phyloP scores from a whole-genome alignment of 305 asterid genomes.

The Rubia peregrina region DNA sequence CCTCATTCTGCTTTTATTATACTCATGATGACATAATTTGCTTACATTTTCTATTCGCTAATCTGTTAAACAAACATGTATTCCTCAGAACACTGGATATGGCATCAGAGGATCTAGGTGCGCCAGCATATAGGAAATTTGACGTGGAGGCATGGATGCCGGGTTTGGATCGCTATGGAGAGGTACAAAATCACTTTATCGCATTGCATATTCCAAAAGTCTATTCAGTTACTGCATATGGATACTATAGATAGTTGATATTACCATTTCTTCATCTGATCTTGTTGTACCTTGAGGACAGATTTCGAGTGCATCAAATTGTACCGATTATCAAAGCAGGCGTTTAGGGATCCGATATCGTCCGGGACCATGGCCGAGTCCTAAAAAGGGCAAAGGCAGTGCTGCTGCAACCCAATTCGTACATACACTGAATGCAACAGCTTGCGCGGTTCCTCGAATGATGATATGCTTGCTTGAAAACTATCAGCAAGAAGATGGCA shows the following conservation, averaged over 20 bases:
- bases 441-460: constrained; percentile 97
- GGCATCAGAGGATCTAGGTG: constrained; percentile 95
- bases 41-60: background rate
- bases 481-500: constrained; percentile 92
- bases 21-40: background rate
- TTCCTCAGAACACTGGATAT: constrained; percentile 69
- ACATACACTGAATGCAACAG: constrained; percentile 92
- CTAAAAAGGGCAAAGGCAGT: constrained; percentile 61
- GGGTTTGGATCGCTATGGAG: constrained; percentile 89
- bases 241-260: background rate
- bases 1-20: background rate
- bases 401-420: constrained; percentile 61
- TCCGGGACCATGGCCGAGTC: constrained; percentile 39
- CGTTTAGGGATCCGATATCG: constrained; percentile 82
- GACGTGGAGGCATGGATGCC: constrained; percentile 99
- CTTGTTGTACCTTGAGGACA: constrained; percentile 25
- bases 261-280: constrained; percentile 8
- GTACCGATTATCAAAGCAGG: constrained; percentile 95
- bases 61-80: background rate
- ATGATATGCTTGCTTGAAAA: constrained; percentile 85
- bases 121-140: constrained; percentile 94
- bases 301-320: constrained; percentile 98
- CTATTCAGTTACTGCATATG: background rate
- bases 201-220: background rate
- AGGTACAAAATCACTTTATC: constrained; percentile 36